Evolutionary conservation across 2,329 filamentous ascomycete species (phyloP).

Genomic region (Aspergillus sojae): DNA sequence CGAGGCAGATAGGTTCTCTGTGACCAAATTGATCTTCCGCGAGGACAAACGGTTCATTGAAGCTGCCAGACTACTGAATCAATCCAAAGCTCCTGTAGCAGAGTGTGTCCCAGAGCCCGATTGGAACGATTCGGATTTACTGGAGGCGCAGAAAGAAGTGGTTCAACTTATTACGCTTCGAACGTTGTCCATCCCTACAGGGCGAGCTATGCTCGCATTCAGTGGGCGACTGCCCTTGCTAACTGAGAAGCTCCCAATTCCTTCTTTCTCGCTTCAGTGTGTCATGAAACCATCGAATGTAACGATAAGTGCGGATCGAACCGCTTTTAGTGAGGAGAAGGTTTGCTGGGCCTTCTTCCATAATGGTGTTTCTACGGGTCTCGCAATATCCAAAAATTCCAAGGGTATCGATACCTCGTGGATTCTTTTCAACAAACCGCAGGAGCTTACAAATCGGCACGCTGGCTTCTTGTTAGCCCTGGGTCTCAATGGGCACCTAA

Average conservation of each 20-base stretch:
- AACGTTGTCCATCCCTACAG: slow-evolving; percentile 85
- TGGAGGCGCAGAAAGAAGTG: slow-evolving; percentile 90
- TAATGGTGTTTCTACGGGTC: slow-evolving; percentile 86
- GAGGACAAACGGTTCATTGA: slow-evolving; percentile 90
- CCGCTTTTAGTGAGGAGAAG: slow-evolving; percentile 88
- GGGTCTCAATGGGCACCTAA: slow-evolving; percentile 93
- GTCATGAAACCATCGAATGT: slow-evolving; percentile 90
- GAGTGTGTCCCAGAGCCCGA: slow-evolving; percentile 73
- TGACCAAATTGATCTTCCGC: slow-evolving; percentile 85
- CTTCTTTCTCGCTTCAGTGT: slow-evolving; percentile 89
- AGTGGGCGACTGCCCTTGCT: slow-evolving; percentile 83
- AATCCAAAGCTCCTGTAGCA: slow-evolving; percentile 76
- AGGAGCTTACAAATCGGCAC: slow-evolving; percentile 91
- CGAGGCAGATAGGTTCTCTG: slow-evolving; percentile 78
- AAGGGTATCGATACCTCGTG: slow-evolving; percentile 97
- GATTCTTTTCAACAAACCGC: slow-evolving; percentile 97
- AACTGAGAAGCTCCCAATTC: slow-evolving; percentile 87
- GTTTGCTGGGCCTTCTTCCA: slow-evolving; percentile 99
- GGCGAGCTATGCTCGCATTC: slow-evolving; percentile 85
- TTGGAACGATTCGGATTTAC: slow-evolving; percentile 82
- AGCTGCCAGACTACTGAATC: slow-evolving; percentile 81
- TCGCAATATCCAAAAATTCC: slow-evolving; percentile 86
- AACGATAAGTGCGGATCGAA: slow-evolving; percentile 89
- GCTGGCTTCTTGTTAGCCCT: slow-evolving; percentile 90
- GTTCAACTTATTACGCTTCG: slow-evolving; percentile 84